Conservation (phyloP, 305 asterid genomes). For the Stenogyne calaminthoides region DNA sequence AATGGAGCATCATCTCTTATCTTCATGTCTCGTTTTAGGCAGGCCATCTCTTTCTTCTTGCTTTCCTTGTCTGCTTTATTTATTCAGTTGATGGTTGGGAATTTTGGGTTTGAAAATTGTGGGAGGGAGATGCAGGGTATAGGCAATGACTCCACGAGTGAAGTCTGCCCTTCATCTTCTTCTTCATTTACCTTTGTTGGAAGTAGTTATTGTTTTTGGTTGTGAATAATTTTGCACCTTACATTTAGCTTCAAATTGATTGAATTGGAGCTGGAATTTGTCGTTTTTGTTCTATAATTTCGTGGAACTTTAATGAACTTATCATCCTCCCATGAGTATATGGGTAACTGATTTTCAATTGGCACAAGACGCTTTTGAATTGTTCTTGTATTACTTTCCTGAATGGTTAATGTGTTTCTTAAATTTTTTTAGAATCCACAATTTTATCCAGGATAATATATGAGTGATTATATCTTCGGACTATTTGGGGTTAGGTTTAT, state of each 20-base stretch:
- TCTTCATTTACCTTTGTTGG: background rate
- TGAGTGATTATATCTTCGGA: background rate
- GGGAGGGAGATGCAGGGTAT: background rate
- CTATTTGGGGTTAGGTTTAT: background rate
- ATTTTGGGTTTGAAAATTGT: background rate
- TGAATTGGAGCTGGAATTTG: background rate
- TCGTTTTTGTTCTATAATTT: background rate
- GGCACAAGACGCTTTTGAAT: background rate
- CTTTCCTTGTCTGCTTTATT: background rate
- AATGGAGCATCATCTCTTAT: background rate
- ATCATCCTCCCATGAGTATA: background rate
- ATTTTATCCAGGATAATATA: background rate
- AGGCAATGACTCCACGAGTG: background rate
- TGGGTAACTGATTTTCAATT: background rate
- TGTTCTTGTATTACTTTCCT: background rate
- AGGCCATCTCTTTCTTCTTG: background rate
- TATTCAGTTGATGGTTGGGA: background rate
- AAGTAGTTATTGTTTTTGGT: background rate
- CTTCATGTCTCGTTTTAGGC: background rate
- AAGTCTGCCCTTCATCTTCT: background rate
- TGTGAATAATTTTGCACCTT: background rate
- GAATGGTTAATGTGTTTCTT: background rate
- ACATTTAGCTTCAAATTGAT: background rate
- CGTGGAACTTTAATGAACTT: background rate
- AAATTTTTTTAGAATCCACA: background rate